Base-by-base conservation (phyloP, 208 protist species). In the Acanthamoeba sp. region DNA sequence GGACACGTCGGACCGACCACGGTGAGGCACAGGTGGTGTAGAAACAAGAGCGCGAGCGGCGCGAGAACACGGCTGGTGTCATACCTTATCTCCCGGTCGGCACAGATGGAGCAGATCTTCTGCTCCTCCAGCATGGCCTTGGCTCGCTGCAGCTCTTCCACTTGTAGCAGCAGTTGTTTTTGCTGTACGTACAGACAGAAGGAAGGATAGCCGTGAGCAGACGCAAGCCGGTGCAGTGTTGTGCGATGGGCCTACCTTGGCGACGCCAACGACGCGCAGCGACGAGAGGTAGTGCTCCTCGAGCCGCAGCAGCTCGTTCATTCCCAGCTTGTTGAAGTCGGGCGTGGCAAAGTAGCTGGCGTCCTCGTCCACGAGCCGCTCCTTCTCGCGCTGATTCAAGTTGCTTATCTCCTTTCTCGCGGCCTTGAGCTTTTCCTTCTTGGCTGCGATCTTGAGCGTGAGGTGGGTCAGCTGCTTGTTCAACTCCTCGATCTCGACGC, bases 131-230 rank as follows among this genome's bases (percentile, higher is more conserved):
- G 88, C 59, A 80, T 71, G 38, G 36, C 64, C 64, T 93, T 93
- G 36, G 55, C 88, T 93, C 88, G 88, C 42, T 80, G 88, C 88
- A 93, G 62, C 62, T 71, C 64, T 27, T 93, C 88, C 59, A 93
- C 55, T 40, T 93, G 88, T 4, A 80, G 36, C 24, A 78, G 88
- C 24, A 93, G 42, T 69, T 90, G 84, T 69, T 69, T 62, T 90
- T 90, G 84, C 84, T 90, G 52, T 76, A 27, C 14, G 6, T 32
- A 20, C 18, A 24, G 34, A 80, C 24, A 80, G 2, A 80, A 80
- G 34, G 4, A 16, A 18, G 4, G 7, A 84, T 32, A 20, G 3
- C 16, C 5, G 42, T 20, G 18, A 32, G 42, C n/a, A 40, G 34
- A 59, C 2, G 78, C 45, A 10, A 10, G 45, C 6, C 45, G 3